These are phyloP conservation scores for Veloboletus limbatus DNA, from an alignment of 1,284 basidiomycete species.

Conservation along the genomic window DNA sequence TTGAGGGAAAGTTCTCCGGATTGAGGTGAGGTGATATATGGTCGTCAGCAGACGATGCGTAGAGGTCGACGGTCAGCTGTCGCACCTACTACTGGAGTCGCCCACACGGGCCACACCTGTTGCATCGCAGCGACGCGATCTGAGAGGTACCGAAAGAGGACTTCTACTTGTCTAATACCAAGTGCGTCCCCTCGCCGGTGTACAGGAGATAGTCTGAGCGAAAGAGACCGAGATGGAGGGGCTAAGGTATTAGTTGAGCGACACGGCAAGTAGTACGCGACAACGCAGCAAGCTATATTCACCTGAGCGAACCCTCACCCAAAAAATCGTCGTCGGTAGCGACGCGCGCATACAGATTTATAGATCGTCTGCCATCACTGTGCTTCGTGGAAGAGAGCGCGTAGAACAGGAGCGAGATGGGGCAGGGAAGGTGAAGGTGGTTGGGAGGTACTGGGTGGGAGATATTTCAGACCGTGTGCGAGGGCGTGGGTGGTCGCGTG, in stretches of 20 bases:
- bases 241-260: conserved; percentile 45
- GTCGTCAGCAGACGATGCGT: conserved; percentile 65
- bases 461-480: conserved; percentile 80
- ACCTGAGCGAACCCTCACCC: conserved; percentile 59
- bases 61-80: conserved; percentile 41
- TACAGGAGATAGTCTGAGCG: conserved; percentile 96
- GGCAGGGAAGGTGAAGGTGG: conserved; percentile 60
- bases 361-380: conserved; percentile 72
- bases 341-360: conserved; percentile 85
- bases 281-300: neutral
- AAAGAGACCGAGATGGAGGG: conserved; percentile 88
- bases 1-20: conserved; percentile 65
- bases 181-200: conserved; percentile 37
- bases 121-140: conserved; percentile 72
- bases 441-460: conserved; percentile 54
- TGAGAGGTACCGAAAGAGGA: conserved; percentile 87
- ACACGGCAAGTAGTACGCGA: neutral
- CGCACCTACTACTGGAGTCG: neutral
- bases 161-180: conserved; percentile 88
- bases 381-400: conserved; percentile 67
- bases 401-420: conserved; percentile 84
- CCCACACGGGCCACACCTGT: conserved; percentile 64
- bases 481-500: conserved; percentile 84
- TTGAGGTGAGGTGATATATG: conserved; percentile 54
- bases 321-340: conserved; percentile 81